Evolutionary conservation across 148 eudicot species (phyloP), one percentile per base, ranked within the genome.

Genomic region (Rheum nobile): DNA sequence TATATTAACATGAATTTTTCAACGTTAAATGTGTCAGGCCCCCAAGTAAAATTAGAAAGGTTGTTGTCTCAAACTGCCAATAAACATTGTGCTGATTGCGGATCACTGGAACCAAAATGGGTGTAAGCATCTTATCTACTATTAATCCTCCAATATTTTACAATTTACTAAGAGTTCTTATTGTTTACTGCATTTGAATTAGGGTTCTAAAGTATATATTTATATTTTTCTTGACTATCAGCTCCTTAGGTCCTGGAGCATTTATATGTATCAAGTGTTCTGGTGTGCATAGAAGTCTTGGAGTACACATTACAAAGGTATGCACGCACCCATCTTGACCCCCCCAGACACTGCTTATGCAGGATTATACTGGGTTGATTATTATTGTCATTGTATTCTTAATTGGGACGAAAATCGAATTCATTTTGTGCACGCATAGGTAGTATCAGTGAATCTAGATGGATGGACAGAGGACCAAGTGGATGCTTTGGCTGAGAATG

Each of bases 391-490:
- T 21, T 32, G 10, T 65, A 1, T 6, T 67, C 3, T 19, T 14
- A 21, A 19, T 7, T 17, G 17, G 4, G 24, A 10, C 34, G 43
- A 35, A 34, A 67, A 35, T 32, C 65, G 6, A 34, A 34, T 7
- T 17, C 22, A n/a, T n/a, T n/a, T 17, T 57, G 14, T n/a, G n/a
- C n/a, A 9, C 10, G 29, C 2, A 7, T 28, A 95, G 98, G 93
- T 95, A 59, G 79, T 89, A 38, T 95, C 98, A 6, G 88, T 88
- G 75, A 90, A 88, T 47, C 84, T 95, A 71, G 98, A 95, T 75
- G 98, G 91, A 14, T 95, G 98, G 98, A 85, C 92, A 47, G 84
- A 95, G 50, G 92, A 91, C 37, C 89, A 95, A 88, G 96, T 95
- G 71, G 85, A 77, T 77, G 38, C 73, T 39, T 77, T 95, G 74